Base-by-base conservation (phyloP, 1,139 yeast species). In the Debaryomycetaceae sp. region DNA sequence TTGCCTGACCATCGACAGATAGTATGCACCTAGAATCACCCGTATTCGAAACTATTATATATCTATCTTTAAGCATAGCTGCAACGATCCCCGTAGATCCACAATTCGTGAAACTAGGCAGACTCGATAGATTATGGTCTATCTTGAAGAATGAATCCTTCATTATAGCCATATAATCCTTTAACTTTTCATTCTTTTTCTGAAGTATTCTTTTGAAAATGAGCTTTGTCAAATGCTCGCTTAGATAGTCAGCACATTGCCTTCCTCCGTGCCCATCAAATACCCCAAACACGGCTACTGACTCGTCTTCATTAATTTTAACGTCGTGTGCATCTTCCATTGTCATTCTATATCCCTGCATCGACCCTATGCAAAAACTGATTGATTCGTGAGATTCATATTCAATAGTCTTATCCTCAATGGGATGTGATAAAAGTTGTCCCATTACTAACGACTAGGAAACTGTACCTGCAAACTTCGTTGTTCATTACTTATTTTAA, bases 181-280 rank as follows among this genome's bases (percentile, higher is more conserved):
- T 35, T 17, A 55, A 41, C 28, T 32, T 14, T 14, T 35, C 30
- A 15, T 34, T 37, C 16, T 22, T 31, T 13, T 17, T 32, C 30
- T 42, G 17, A 47, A 57, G 58, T 30, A 74, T 45, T 13, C 52
- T 50, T 19, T 55, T 53, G 44, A 71, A 59, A 9, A 76, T 58
- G 17, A 51, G 45, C 19, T 54, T 52, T 2, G 73, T 70, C 13
- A 80, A 63, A 19, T 59, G 61, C n/a, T 70, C 70, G 33, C 80
- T 69, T 4, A 84, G 63, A 49, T 66, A 77, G 33, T 71, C 72
- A 1, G 91, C 81, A 31, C 86, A 73, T 26, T 72, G 70, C 13
- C 73, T 69, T 15, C 91, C 91, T 2, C 94, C 94, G 56, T 85
- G 94, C 3, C 94, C 94, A 58, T 85, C 94, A 59, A 82, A 85